Evolutionary conservation across 805 yeast genomes (phyloP), one percentile per base, ranked within the genome.

Genomic region (Teunomyces panamensis): DNA sequence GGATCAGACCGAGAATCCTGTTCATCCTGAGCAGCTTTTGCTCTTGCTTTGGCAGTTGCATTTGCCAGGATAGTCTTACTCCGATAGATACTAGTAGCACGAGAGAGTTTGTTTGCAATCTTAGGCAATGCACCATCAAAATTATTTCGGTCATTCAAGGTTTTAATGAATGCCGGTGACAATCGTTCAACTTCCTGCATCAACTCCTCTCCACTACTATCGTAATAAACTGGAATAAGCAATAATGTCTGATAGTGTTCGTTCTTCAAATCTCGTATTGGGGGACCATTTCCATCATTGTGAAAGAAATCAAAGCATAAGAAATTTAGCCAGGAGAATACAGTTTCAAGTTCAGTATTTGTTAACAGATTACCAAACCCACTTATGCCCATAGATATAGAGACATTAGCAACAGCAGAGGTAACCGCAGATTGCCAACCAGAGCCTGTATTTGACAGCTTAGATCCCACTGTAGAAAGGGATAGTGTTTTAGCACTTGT

Each of bases 231-330:
- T 2, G 89, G 87, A 7, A 87, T 71, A 26, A 84, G 63, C 50
- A 85, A 64, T 20, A 88, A 63, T 35, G 81, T 77, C 61, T 86
- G 88, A 59, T 85, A 89, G 30, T 78, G 76, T 28, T 75, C 78
- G 48, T 80, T 79, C 51, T 83, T 83, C 56, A 89, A 67, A 6
- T 78, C 79, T 50, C 78, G 81, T 28, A 87, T 55, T 1, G 89
- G 78, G 0, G 94, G 94, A 0, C 96, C 96, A 30, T 84, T 84
- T 0, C 96, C 96, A 39, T 79, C 83, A 57, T 87, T 83, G 62
- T 89, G 81, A 67, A 89, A 89, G 60, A 88, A 89, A 49, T 83
- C 91, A 42, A 78, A 62, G 45, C 89, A 78, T n/a, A 86, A 63
- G 5, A 77, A 71, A 42, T 78, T 69, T 17, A 89, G 62, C 96